Evolutionary conservation across 495 filamentous ascomycete genomes (phyloP), one percentile per base, ranked within the genome.

Genomic region (Tuber melanosporum): DNA sequence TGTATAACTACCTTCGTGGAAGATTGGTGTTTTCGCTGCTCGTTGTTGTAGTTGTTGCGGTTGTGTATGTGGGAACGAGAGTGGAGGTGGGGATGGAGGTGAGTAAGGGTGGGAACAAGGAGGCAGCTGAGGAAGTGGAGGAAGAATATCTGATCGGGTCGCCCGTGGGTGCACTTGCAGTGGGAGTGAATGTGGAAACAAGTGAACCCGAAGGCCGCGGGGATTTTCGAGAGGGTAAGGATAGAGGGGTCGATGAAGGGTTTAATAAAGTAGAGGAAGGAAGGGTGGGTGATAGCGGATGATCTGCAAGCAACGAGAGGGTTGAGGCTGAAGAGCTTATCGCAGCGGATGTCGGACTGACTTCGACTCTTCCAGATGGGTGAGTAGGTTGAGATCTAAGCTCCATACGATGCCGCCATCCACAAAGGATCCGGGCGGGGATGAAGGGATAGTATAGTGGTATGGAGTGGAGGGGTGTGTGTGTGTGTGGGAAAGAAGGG

Each of bases 341-440:
- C 72, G 43, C 73, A 74, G 77, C 71, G 78, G 78, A 80, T 46
- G 73, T 80, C 66, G 78, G 77, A 72, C 73, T 80, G 77, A 80
- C 73, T 79, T 80, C 75, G 73, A 76, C 80, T 82, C 80, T 80
- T 82, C 81, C 80, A 80, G 77, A 74, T 79, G 75, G 72, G 79
- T 80, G 81, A 75, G 81, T 66, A 75, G 82, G 79, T 72, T 76
- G 80, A 78, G 75, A 78, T 82, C 77, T 83, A 83, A 77, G 81
- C 78, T 82, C 81, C 81, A 83, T 83, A 73, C 81, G 81, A 82
- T 80, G 73, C 80, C 81, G 81, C 81, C 81, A 83, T 83, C 78
- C 78, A 80, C 78, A 52, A 73, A 80, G 73, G 78, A 78, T 71
- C 70, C 77, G 72, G 71, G 14, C 3, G 26, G 26, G 26, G 57